Base-by-base conservation (phyloP, 257 asterid species). In the Petunia axillaris region DNA sequence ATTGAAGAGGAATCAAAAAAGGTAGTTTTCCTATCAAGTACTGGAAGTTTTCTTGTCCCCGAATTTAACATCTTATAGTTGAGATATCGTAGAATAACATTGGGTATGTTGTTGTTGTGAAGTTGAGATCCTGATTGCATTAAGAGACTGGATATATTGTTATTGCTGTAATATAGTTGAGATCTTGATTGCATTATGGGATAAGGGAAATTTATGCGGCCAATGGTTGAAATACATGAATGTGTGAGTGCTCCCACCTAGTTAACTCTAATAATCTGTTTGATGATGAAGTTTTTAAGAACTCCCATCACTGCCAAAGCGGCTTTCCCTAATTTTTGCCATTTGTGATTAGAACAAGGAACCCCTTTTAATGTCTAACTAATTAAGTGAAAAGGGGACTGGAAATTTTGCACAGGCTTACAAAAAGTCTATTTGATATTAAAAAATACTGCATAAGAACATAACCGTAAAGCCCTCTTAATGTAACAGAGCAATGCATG, bases 401-500 rank as follows among this genome's bases (percentile, higher is more conserved):
- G 25, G 25, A 25, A 25, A 25, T 25, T 25, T 25, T 25, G 25
- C 25, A 25, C 25, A 25, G 25, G 25, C 25, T 25, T 25, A 25
- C 25, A 25, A 25, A 25, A 25, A 25, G 25, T 25, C 25, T 25
- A 25, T 25, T 25, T 25, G 25, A 25, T 25, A 0, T 25, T 25
- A 25, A 25, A 53, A 9, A 53, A 53, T 9, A 53, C 4, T 53
- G n/a, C 9, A 1, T 14, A 10, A 53, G 53, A 48, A 5, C 53
- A 48, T 9, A 8, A 5, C 6, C 53, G 8, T 8, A 6, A 5
- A 48, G 6, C 53, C 53, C 6, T 48, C 8, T 48, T 48, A 48
- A 48, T 48, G 53, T 48, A 48, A 48, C 53, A 48, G 8, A 73
- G 46, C 62, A 50, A 54, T 35, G 78, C 63, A 36, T 73, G 78